phyloP scores from a whole-genome alignment of 495 filamentous ascomycete species.

The Talaromyces nanjingensis region DNA sequence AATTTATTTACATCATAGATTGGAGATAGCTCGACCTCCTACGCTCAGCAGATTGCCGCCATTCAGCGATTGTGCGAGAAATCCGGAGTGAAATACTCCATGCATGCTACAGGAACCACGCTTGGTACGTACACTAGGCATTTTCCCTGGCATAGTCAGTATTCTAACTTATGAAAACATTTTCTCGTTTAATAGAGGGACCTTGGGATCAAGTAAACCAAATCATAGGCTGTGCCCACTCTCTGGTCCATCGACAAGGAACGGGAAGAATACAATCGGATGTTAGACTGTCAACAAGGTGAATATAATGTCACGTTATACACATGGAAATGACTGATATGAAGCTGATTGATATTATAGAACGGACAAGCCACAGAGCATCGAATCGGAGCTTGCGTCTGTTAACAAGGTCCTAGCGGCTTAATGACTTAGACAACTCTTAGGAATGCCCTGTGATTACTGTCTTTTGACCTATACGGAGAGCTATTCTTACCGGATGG shows the following conservation, averaged over 20 bases:
- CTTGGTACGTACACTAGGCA: slow-evolving; percentile 53
- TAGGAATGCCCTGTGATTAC: too few species aligned
- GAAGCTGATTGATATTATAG: slow-evolving; percentile 8
- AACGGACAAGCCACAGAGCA: slow-evolving; percentile 22
- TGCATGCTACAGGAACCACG: slow-evolving; percentile 82
- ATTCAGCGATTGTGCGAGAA: slow-evolving; percentile 68
- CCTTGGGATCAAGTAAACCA: slow-evolving; percentile 75
- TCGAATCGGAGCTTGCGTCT: slow-evolving; percentile 14
- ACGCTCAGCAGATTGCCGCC: slow-evolving; percentile 70
- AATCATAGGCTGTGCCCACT: slow-evolving; percentile 75
- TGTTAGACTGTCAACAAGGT: slow-evolving; percentile 74
- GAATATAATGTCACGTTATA: slow-evolving; percentile 14
- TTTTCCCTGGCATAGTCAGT: background rate
- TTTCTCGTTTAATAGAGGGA: slow-evolving; percentile 50
- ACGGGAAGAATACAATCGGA: slow-evolving; percentile 72
- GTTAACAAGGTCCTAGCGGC: slow-evolving; percentile 17
- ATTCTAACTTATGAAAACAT: background rate
- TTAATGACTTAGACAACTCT: background rate
- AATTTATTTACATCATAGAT: slow-evolving; percentile 37
- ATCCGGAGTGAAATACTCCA: slow-evolving; percentile 63
- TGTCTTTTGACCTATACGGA: background rate
- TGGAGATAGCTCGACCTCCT: slow-evolving; percentile 64
- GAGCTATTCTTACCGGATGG: background rate
- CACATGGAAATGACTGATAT: background rate
- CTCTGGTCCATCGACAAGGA: slow-evolving; percentile 66